Evolutionary conservation across 2,329 filamentous ascomycete species (phyloP).

Genomic region (Colletotrichum scovillei): DNA sequence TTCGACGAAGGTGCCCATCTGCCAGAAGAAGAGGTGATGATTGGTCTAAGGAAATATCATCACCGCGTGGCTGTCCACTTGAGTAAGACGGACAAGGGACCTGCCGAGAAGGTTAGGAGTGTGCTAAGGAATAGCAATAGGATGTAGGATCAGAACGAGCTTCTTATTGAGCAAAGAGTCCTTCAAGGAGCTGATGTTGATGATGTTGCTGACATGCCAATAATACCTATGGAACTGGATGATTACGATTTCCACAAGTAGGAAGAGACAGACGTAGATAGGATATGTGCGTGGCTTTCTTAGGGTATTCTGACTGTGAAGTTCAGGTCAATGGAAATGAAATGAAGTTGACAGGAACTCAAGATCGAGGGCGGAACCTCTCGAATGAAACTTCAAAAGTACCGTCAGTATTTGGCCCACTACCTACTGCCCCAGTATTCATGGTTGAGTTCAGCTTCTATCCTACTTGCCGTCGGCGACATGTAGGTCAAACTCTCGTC

Average conservation of each 20-base stretch:
- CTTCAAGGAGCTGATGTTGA: background rate
- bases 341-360: background rate
- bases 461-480: too few species aligned
- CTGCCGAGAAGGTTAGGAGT: conserved; percentile 58
- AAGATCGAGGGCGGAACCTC: background rate
- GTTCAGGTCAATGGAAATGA: background rate
- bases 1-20: conserved; percentile 37
- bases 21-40: conserved; percentile 43
- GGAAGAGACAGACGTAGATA: background rate
- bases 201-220: background rate
- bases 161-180: conserved; percentile 19
- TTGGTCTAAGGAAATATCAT: conserved; percentile 54
- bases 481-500: background rate
- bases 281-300: background rate
- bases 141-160: conserved; percentile 45
- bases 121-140: conserved; percentile 61
- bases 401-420: too few species aligned
- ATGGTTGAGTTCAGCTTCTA: background rate
- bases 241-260: background rate
- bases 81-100: conserved; percentile 60
- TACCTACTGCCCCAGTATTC: background rate
- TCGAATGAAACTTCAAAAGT: background rate
- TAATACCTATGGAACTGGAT: background rate
- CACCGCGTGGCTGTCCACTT: conserved; percentile 61
- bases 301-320: background rate